Base-by-base conservation (phyloP, 129 eudicot genomes). In the Chrysanthemum makinoi region DNA sequence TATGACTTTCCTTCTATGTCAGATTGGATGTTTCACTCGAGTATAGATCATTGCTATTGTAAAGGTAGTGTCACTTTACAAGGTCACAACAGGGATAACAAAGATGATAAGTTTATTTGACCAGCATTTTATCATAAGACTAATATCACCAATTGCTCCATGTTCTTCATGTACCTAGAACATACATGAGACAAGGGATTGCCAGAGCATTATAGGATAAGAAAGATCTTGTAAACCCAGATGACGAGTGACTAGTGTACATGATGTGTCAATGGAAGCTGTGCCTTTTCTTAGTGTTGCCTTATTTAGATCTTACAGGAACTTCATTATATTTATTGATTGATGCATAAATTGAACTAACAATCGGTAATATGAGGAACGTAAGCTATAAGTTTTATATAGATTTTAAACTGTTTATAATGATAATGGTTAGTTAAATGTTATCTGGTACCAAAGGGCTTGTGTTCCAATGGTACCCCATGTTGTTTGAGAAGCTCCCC, bases 11-110 rank as follows among this genome's bases (percentile, higher is more conserved):
- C 43, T 15, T 16, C 26, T 48, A 16, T 16, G 14, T 24, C 16
- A 59, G 68, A 72, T 72, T n/a, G 61, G 50, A 48, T 49, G 62
- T 39, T 62, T 73, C 19, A 62, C 70, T 73, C 50, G 70, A 50
- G 63, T 62, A 50, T 73, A 51, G 20, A 65, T 61, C 62, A 17
- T 39, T 15, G 18, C 18, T 15, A 15, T 52, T 52, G 10, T 7
- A 39, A 2, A 39, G 46, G 46, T 52, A 52, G 57, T 52, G 19
- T 52, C 57, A 52, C 19, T 52, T 39, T 39, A 39, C 10, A 39
- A 39, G 46, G 46, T 39, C 2, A 39, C 46, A 39, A 35, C 46
- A 39, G 46, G 46, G 46, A 39, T 10, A 6, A 39, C 46, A 7
- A 39, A 39, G 46, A 39, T 39, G 46, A 39, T 39, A 39, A 39